These are phyloP conservation scores for Amaranthus hypochondriacus DNA, from an alignment of 148 eudicot genomes.

Conservation along the genomic window DNA sequence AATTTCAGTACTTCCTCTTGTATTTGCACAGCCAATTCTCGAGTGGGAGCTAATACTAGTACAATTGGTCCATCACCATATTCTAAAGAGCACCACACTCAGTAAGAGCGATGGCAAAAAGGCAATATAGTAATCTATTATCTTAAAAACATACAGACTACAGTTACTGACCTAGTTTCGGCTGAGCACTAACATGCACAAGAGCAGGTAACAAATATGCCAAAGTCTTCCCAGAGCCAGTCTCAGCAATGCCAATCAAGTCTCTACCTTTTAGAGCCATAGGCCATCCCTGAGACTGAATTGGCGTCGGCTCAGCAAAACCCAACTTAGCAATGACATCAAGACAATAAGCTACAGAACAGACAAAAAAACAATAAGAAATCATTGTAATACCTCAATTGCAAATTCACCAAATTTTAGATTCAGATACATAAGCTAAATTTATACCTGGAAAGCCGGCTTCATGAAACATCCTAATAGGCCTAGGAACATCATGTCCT, in stretches of 20 bases:
- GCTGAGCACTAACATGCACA: constrained; percentile 90
- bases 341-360: constrained; percentile 60
- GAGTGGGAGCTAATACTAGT: constrained; percentile 84
- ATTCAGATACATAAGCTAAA: no score
- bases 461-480: constrained; percentile 71
- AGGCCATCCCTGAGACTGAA: constrained; percentile 98
- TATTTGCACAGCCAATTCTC: constrained; percentile 98
- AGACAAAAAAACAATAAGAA: constrained; percentile 1
- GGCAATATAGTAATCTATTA: background rate
- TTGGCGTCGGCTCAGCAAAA: constrained; percentile 87
- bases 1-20: constrained; percentile 86
- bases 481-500: constrained; percentile 83
- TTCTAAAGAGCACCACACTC: constrained; percentile 35
- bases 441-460: constrained; percentile 86
- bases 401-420: background rate
- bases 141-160: background rate
- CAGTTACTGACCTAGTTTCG: constrained; percentile 60
- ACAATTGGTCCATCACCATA: constrained; percentile 93
- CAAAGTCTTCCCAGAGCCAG: constrained; percentile 97
- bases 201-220: constrained; percentile 88
- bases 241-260: constrained; percentile 95
- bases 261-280: constrained; percentile 99
- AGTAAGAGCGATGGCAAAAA: background rate
- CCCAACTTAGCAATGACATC: constrained; percentile 77
- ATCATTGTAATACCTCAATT: constrained; percentile 8